A percentile compares a stretch with the other conserved stretches of the same genome.
Evolutionary conservation across 202 grass and related monocot species (phyloP).

Genomic region (Zizania palustris): DNA sequence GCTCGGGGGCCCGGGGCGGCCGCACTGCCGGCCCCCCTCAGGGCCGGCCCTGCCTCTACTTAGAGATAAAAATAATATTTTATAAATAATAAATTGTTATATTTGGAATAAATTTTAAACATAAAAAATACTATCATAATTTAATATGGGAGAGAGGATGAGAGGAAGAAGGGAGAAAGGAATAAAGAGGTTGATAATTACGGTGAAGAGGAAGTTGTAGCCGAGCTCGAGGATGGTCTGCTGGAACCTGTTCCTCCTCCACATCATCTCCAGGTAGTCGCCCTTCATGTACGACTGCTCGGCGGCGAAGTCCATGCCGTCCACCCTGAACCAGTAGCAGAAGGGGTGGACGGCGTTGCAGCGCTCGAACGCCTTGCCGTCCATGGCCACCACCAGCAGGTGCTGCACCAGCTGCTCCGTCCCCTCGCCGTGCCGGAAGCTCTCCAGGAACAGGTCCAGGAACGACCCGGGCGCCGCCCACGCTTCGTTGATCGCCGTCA

Average conservation of each 20-base stretch:
- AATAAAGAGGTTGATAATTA: not conserved
- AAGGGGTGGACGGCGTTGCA: conserved; percentile 53
- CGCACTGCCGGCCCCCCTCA: too few species aligned
- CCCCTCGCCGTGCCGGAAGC: conserved; percentile 57
- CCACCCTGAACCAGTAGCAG: conserved; percentile 55
- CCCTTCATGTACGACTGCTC: conserved; percentile 67
- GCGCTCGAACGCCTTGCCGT: conserved; percentile 38
- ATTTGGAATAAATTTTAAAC: too few species aligned
- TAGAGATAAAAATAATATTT: too few species aligned
- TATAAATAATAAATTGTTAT: too few species aligned
- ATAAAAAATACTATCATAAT: too few species aligned
- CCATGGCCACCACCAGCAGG: conserved; percentile 62
- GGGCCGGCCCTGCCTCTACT: too few species aligned
- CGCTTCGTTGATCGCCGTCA: conserved; percentile 62
- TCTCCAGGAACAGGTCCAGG: conserved; percentile 63
- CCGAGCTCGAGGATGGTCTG: conserved; percentile 57
- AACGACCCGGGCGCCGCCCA: conserved; percentile 58
- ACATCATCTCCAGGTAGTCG: conserved; percentile 78
- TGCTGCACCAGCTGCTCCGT: conserved; percentile 39
- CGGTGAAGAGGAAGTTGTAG: conserved; percentile 75
- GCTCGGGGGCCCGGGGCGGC: too few species aligned
- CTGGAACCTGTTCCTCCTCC: conserved; percentile 54
- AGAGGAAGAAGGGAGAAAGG: too few species aligned
- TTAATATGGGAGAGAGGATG: too few species aligned
- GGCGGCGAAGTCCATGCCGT: conserved; percentile 46